These are phyloP conservation scores for Claviceps capensis DNA, from an alignment of 2,329 filamentous ascomycete species.

Conservation along the genomic window DNA sequence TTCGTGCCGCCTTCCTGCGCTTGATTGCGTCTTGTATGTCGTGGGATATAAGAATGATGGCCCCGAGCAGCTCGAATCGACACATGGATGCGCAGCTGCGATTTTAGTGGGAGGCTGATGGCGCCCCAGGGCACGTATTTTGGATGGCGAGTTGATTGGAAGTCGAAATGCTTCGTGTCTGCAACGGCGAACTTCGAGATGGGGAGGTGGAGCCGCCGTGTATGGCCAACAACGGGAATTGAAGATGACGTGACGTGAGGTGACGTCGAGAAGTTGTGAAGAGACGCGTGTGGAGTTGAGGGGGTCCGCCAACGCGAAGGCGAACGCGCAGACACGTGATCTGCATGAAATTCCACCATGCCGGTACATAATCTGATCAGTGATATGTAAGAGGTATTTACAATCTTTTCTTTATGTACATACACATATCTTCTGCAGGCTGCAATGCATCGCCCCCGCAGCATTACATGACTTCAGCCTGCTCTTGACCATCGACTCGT, in stretches of 20 bases:
- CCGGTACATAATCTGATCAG: background rate
- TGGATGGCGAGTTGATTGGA: no score
- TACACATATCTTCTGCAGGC: background rate
- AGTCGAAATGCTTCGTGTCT: no score
- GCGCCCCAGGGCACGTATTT: no score
- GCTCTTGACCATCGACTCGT: background rate
- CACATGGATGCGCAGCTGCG: slow-evolving; percentile 26
- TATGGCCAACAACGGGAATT: background rate
- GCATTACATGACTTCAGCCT: background rate
- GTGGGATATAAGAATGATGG: slow-evolving; percentile 33
- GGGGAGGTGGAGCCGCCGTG: background rate
- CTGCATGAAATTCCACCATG: background rate
- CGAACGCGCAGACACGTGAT: background rate
- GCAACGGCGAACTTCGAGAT: no score
- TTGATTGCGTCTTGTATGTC: slow-evolving; percentile 27
- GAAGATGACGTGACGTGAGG: background rate
- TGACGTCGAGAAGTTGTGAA: background rate
- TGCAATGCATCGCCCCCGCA: background rate
- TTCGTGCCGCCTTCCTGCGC: slow-evolving; percentile 16
- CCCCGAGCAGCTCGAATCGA: slow-evolving; percentile 38
- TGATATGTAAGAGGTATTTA: background rate
- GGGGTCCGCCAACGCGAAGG: background rate
- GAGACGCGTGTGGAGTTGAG: background rate
- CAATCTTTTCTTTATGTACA: background rate
- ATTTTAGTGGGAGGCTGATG: background rate